These are phyloP conservation scores for Persicaria tinctoria DNA, from an alignment of 148 eudicot species.

Conservation along the genomic window DNA sequence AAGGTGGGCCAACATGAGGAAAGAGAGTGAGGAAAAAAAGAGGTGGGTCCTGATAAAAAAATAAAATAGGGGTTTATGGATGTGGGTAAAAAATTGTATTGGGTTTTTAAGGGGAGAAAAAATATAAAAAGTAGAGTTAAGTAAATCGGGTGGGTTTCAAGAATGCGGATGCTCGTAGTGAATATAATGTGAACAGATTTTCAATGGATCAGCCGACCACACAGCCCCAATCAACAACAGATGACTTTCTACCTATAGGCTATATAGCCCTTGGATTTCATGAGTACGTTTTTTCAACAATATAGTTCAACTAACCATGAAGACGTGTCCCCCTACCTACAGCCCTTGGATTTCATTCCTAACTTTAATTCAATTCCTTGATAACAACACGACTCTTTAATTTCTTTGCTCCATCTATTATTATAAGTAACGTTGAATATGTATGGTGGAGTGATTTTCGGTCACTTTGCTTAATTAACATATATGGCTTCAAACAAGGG, in stretches of 20 bases:
- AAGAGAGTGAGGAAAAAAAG: too few species aligned
- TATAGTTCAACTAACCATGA: not conserved
- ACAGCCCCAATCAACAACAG: not conserved
- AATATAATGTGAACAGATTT: not conserved
- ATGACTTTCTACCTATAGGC: slow-evolving; percentile 8
- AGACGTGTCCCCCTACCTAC: slow-evolving; percentile 3
- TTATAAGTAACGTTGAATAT: not conserved
- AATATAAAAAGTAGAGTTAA: too few species aligned
- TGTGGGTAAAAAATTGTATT: too few species aligned
- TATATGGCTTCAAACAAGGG: not conserved
- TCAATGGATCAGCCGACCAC: slow-evolving; percentile 11
- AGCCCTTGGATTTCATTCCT: too few species aligned
- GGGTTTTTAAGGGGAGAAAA: too few species aligned
- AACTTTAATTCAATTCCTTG: not conserved
- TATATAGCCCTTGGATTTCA: too few species aligned
- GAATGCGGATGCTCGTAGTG: too few species aligned
- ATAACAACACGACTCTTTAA: not conserved
- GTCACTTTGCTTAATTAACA: not conserved
- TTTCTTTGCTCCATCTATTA: not conserved
- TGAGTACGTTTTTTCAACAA: slow-evolving; percentile 6
- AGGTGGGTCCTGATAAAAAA: too few species aligned
- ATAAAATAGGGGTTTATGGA: too few species aligned
- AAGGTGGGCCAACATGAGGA: too few species aligned
- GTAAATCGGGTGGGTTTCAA: too few species aligned
- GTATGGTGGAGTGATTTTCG: not conserved